These are phyloP conservation scores for Geosmithia putterillii DNA, from an alignment of 2,329 filamentous ascomycete species.

Conservation along the genomic window DNA sequence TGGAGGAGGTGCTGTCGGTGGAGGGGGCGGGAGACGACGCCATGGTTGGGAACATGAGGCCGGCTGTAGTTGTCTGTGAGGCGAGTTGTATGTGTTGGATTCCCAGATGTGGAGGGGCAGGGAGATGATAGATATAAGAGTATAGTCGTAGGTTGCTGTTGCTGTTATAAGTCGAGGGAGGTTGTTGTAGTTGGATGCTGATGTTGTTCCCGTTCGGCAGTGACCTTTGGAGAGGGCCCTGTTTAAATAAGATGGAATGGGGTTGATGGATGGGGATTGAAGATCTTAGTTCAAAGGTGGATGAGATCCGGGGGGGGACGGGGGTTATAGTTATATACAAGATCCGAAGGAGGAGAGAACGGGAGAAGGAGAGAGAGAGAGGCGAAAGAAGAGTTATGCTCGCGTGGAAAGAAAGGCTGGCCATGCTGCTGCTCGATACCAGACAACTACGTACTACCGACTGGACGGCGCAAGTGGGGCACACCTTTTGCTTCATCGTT, in stretches of 20 bases:
- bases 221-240: neutral
- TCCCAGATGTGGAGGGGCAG: neutral
- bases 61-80: neutral
- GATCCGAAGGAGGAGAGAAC: neutral
- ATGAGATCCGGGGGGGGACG: neutral
- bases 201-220: neutral
- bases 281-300: neutral
- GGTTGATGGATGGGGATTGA: neutral
- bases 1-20: constrained; percentile 2
- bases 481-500: neutral
- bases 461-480: neutral
- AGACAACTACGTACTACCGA: neutral
- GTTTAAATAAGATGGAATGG: neutral
- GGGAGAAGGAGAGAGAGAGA: neutral
- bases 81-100: neutral
- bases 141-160: neutral
- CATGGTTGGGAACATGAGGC: constrained; percentile 3
- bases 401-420: neutral
- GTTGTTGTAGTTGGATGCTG: neutral
- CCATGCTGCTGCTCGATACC: too few relatives aligned
- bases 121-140: neutral
- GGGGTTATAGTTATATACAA: neutral
- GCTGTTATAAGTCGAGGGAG: neutral
- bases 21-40: constrained; percentile 6
- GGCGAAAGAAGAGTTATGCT: neutral